phyloP scores from a whole-genome alignment of 257 asterid genomes.

The Fraxinus cuspidata region DNA sequence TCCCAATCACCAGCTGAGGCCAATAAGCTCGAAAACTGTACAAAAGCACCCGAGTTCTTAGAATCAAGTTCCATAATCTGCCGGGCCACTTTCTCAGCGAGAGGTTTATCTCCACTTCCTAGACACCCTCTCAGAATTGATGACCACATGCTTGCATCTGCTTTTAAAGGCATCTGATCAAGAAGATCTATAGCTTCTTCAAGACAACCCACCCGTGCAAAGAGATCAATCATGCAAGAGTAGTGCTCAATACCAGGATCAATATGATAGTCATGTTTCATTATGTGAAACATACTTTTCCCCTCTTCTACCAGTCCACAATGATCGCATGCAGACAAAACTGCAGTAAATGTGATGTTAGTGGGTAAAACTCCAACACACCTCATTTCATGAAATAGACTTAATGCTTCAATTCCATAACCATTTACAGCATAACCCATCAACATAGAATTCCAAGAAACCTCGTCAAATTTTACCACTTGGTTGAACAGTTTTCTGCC shows the following conservation, averaged over 20 bases:
- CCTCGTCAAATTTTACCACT: constrained; percentile 53
- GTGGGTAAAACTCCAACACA: constrained; percentile 46
- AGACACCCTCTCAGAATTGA: constrained; percentile 79
- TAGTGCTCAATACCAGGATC: constrained; percentile 83
- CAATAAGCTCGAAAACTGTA: constrained; percentile 72
- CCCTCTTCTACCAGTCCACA: constrained; percentile 92
- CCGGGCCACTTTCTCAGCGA: constrained; percentile 53
- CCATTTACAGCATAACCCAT: constrained; percentile 95
- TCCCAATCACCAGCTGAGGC: constrained; percentile 80
- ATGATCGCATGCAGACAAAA: constrained; percentile 91
- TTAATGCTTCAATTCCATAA: constrained; percentile 60
- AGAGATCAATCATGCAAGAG: constrained; percentile 90
- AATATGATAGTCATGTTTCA: constrained; percentile 58
- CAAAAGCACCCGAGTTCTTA: constrained; percentile 63
- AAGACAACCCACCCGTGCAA: constrained; percentile 64
- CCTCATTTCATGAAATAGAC: constrained; percentile 69
- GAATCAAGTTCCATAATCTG: constrained; percentile 69
- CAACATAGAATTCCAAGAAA: constrained; percentile 80
- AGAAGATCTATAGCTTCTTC: constrained; percentile 67
- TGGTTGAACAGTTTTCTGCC: constrained; percentile 65
- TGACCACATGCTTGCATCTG: constrained; percentile 79
- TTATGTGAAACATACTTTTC: constrained; percentile 57
- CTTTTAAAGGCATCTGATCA: constrained; percentile 51
- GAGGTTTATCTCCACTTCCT: constrained; percentile 54
- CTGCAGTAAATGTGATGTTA: constrained; percentile 69